Base-by-base conservation (phyloP, 139 green algal species). In the Tetradesmus obliquus region DNA sequence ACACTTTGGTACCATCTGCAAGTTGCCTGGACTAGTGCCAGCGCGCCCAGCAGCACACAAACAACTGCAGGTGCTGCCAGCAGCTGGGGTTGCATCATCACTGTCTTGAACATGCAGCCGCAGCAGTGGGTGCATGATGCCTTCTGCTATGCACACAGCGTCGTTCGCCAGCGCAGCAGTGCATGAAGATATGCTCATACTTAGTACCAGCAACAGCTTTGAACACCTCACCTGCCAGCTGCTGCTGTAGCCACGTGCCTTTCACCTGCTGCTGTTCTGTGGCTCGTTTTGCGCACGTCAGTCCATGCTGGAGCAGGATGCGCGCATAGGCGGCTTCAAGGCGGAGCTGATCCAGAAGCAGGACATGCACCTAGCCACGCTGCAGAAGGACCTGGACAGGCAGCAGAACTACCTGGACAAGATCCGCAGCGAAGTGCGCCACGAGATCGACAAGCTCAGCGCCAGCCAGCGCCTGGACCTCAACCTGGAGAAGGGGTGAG, bases 401-500 rank as follows among this genome's bases (percentile, higher is more conserved):
- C 94, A 99, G 92, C 94, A 97, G 86, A 95, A 91, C 20, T 97
- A 96, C 89, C 88, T 99, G n/a, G 98, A 99, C 53, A 99, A 98
- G 83, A 96, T 99, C 80, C 92, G 95, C n/a, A 93, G 93, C 20
- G 98, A 99, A 93, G 95, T 99, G 81, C 95, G 94, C 83, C 98
- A 99, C 91, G 98, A 99, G 84, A 96, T 99, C 3, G 98, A 99
- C 94, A 99, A 99, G 91, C 94, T 99, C 7, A 98, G 94, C 32
- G 95, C 98, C 5, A 97, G 95, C 80, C 98, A 99, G 93, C 93
- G 97, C 15, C 93, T 99, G 13, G 98, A 99, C 88, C 90, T 99
- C 6, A 99, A 99, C 93, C 88, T 99, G 69, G 98, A 99, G 80
- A 99, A 99, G 87, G 97, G 98, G 96, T 97, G 93, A 94, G 94